Conservation (phyloP, 352 stramenopile species). For the Phytophthora quininea region DNA sequence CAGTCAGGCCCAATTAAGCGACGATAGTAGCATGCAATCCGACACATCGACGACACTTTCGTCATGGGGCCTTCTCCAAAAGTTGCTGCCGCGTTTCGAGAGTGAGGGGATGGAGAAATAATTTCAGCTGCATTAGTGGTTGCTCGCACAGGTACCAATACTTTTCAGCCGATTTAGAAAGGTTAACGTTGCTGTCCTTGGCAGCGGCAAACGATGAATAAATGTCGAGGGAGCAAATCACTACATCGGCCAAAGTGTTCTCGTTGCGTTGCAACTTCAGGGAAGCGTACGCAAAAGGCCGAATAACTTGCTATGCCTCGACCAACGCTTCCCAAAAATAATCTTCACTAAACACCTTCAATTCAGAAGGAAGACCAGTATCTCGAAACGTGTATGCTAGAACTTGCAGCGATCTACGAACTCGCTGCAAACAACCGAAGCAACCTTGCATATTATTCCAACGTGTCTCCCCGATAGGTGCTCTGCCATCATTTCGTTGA, state of each 20-base stretch:
- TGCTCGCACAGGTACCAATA: conserved; percentile 10
- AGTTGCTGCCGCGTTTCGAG: conserved; percentile 5
- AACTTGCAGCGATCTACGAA: background rate
- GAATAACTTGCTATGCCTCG: background rate
- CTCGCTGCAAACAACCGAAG: background rate
- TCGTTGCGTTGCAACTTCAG: background rate
- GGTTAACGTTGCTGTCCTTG: background rate
- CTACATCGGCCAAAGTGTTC: background rate
- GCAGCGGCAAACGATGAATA: background rate
- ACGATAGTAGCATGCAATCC: conserved; percentile 16
- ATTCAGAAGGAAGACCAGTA: background rate
- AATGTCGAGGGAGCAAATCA: background rate
- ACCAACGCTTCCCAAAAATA: background rate
- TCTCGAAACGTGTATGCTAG: background rate
- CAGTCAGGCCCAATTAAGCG: conserved; percentile 3
- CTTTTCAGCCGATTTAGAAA: conserved; percentile 2
- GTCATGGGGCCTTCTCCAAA: conserved; percentile 7
- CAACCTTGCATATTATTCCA: background rate
- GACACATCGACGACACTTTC: conserved; percentile 5
- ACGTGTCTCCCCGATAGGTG: too few relatives aligned
- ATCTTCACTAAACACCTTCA: background rate
- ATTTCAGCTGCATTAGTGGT: conserved; percentile 8
- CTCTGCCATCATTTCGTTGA: too few relatives aligned
- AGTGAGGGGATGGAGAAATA: conserved; percentile 14
- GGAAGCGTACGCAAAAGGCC: background rate